Percentiles rank a stretch among this genome's conserved stretches.
Conservation (phyloP, 225 moss, liverwort and hornwort genomes). For the Bryoerythrophyllum caledonicum region DNA sequence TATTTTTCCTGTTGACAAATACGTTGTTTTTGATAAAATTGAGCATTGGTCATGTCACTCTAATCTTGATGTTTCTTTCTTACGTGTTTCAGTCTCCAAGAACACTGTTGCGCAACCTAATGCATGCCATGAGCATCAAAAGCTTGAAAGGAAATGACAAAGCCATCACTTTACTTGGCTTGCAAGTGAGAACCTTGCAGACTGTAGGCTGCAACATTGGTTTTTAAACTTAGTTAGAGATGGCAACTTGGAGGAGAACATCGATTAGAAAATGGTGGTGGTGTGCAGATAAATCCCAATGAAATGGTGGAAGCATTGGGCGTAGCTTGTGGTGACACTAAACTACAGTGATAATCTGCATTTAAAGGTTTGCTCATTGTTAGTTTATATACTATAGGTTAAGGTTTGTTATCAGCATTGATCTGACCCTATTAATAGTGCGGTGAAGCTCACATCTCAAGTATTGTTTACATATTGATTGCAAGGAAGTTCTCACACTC, state of each 20-base stretch:
- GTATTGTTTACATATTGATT: no score
- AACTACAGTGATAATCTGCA: no score
- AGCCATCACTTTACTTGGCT: conserved; percentile 50
- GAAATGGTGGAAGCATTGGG: conserved; percentile 57
- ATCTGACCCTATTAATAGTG: no score
- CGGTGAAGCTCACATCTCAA: no score
- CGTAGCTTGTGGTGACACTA: conserved; percentile 40
- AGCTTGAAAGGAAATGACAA: conserved; percentile 49
- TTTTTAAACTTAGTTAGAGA: background rate
- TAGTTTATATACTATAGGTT: no score
- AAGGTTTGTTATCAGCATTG: no score
- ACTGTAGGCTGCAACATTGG: background rate
- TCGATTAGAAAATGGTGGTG: background rate
- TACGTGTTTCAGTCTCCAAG: conserved; percentile 38
- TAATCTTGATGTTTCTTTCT: background rate
- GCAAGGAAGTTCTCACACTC: no score
- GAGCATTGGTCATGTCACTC: background rate
- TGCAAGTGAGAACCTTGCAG: conserved; percentile 41
- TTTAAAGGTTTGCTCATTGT: no score
- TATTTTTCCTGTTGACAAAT: no score
- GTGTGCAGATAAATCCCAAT: conserved; percentile 44
- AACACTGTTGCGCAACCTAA: conserved; percentile 46
- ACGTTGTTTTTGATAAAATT: background rate
- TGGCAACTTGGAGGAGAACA: background rate
- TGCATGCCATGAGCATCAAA: conserved; percentile 55